Conservation (phyloP, 2,329 filamentous ascomycete genomes). For the Fusarium annulatum region DNA sequence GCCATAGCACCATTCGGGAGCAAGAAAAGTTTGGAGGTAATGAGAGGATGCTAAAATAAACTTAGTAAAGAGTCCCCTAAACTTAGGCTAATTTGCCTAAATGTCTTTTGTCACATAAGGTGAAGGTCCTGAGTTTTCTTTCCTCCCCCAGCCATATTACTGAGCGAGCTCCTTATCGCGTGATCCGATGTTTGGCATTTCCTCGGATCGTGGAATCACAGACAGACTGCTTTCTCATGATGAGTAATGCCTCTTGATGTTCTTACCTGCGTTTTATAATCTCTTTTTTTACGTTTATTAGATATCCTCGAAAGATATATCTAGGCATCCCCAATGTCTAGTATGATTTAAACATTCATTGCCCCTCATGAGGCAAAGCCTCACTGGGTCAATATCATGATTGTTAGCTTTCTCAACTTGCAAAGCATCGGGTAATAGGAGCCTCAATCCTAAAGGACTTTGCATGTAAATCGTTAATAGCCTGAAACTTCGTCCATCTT, state of each 20-base stretch:
- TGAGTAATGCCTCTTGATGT: not conserved
- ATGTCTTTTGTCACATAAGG: not conserved
- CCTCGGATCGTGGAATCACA: slow-evolving; percentile 9
- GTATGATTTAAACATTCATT: not conserved
- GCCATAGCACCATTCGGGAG: too few species aligned
- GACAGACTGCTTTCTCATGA: not conserved
- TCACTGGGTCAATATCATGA: too few species aligned
- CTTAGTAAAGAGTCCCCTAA: not conserved
- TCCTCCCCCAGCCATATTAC: not conserved
- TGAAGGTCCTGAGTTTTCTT: not conserved
- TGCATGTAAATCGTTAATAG: not conserved
- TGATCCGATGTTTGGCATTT: slow-evolving; percentile 9
- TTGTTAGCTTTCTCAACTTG: not conserved
- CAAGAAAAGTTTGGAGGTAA: too few species aligned
- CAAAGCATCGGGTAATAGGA: not conserved
- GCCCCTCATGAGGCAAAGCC: too few species aligned
- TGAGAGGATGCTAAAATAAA: not conserved
- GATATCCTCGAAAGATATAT: not conserved
- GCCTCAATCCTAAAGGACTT: not conserved
- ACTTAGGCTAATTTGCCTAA: not conserved
- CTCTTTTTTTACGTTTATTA: not conserved
- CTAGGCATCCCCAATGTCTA: not conserved
- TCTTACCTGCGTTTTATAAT: not conserved
- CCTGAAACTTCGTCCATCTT: not conserved
- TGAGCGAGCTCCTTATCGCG: slow-evolving; percentile 3